Base-by-base conservation (phyloP, 2,329 filamentous ascomycete species). In the Alternaria novae-zelandiae region DNA sequence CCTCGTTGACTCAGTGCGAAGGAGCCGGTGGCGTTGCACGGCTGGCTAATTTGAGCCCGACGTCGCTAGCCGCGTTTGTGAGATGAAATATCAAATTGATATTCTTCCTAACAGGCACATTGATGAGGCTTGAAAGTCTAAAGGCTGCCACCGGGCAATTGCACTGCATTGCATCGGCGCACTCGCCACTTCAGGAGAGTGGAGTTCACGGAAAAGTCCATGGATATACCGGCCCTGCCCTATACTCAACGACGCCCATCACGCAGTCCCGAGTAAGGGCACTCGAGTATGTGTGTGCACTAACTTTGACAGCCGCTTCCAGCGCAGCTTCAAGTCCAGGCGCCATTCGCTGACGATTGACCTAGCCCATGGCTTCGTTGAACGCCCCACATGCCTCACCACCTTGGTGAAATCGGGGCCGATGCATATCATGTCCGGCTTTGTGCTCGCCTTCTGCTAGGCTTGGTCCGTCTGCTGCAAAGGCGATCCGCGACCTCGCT, bases 121-220 rank as follows among this genome's bases (percentile, higher is more conserved):
- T 70, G 70, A 72, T 76, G 73, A 78, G 75, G 71, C 71, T 77
- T 70, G 68, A 74, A 65, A 67, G 63, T 64, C 61, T 59, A 67
- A 70, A 66, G 69, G 43, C 57, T 62, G 70, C 67, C 59, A 66
- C 66, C 63, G 69, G 72, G 64, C 69, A 68, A 67, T 70, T 68
- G 63, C 67, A 67, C 63, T 60, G 68, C 70, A 71, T 64, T 74
- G 76, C 76, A 70, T 77, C 77, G 77, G 77, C 47, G 62, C 63
- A 72, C 65, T 65, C 47, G 76, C 77, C 74, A 59, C 45, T 74
- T 78, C 60, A 63, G 72, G 76, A 65, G 61, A 59, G 61, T 57
- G 44, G 64, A 68, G 63, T 45, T 58, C n/a, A 44, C 51, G 57
- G 50, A 63, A 43, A 59, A 57, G 56, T 55, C 54, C 59, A 59